A percentile compares a stretch with the other conserved stretches of the same genome.
phyloP scores from a whole-genome alignment of 345 rosid genomes.

The Microcos paniculata region DNA sequence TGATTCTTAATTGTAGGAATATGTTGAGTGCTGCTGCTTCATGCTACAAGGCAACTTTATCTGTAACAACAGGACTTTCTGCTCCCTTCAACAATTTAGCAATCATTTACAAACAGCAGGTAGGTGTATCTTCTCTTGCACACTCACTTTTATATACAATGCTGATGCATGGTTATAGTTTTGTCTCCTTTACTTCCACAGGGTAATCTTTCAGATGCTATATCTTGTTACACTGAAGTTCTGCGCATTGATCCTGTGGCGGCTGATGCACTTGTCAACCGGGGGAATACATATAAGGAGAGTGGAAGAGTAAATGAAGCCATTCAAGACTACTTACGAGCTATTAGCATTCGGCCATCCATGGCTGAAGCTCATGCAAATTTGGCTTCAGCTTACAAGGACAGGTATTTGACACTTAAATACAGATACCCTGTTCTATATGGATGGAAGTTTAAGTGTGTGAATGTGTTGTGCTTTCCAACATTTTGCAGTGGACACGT shows the following conservation, averaged over 20 bases:
- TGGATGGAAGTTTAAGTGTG: background rate
- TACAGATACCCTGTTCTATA: background rate
- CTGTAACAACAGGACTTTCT: constrained; percentile 90
- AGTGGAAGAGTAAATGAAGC: constrained; percentile 93
- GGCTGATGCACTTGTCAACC: constrained; percentile 94
- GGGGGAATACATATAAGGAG: constrained; percentile 97
- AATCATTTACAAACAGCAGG: constrained; percentile 96
- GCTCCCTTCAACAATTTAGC: constrained; percentile 98
- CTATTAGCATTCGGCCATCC: constrained; percentile 73
- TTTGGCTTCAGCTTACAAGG: constrained; percentile 98
- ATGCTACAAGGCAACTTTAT: constrained; percentile 81
- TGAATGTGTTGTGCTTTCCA: constrained; percentile 2
- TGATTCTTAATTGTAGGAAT: constrained; percentile 53
- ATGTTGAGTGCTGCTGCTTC: constrained; percentile 81
- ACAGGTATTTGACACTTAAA: constrained; percentile 50
- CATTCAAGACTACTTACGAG: constrained; percentile 84
- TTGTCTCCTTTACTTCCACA: constrained; percentile 20
- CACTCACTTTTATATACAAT: background rate
- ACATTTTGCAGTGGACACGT: constrained; percentile 71
- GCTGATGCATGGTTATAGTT: background rate
- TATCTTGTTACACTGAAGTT: constrained; percentile 95
- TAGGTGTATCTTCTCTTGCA: constrained; percentile 8
- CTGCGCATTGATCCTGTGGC: constrained; percentile 95
- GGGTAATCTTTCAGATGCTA: constrained; percentile 94
- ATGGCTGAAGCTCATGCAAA: constrained; percentile 99